Evolutionary conservation across 1,284 basidiomycete species (phyloP).

Genomic region (Cutaneotrichosporon spelunceum): DNA sequence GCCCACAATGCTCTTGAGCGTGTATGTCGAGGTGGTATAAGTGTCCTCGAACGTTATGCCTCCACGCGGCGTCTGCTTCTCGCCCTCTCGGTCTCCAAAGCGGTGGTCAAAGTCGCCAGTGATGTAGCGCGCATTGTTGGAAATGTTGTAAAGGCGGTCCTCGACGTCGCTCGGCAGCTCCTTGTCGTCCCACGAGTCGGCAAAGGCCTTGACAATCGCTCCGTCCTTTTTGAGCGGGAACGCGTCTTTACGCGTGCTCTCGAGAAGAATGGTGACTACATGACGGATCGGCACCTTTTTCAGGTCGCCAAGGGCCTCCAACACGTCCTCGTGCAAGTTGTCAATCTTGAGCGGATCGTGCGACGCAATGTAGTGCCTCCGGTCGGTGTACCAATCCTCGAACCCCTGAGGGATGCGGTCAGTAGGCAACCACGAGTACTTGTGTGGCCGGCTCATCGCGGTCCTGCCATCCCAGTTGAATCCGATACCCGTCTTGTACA

Average conservation of each 20-base stretch:
- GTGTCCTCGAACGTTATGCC: constrained; percentile 27
- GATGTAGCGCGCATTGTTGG: neutral
- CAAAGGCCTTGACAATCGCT: neutral
- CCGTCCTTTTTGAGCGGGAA: constrained; percentile 12
- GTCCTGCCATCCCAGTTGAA: constrained; percentile 5
- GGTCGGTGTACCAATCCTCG: constrained; percentile 8
- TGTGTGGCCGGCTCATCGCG: neutral
- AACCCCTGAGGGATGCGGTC: neutral
- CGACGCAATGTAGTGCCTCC: constrained; percentile 3
- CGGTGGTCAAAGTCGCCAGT: constrained; percentile 8
- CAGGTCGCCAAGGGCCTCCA: constrained; percentile 6
- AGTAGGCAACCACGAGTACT: neutral
- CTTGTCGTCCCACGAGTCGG: neutral
- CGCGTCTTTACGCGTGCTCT: constrained; percentile 12
- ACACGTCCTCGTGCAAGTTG: constrained; percentile 11
- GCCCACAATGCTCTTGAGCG: constrained; percentile 7
- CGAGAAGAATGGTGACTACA: constrained; percentile 14
- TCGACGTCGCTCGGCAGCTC: neutral
- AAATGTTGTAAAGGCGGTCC: neutral
- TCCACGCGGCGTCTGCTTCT: constrained; percentile 1
- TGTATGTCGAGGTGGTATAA: constrained; percentile 35
- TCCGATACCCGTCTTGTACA: constrained; percentile 9
- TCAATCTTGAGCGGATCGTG: constrained; percentile 15
- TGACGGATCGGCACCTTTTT: constrained; percentile 11
- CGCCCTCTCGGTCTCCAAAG: neutral